phyloP scores from a whole-genome alignment of 768 basidiomycete species.

The Cyclocybe cylindracea region DNA sequence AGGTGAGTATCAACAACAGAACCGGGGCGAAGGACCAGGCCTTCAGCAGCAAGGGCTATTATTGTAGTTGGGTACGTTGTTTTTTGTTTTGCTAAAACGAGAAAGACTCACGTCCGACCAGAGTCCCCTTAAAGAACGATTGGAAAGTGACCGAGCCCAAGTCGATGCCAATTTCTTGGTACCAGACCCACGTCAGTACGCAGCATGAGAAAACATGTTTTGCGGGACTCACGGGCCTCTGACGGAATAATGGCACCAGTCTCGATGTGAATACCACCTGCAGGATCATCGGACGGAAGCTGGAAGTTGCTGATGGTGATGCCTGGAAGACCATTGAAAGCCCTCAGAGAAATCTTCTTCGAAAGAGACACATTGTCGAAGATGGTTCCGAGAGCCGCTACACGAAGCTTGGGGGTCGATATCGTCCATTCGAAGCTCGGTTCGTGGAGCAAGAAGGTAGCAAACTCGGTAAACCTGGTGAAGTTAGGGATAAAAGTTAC shows the following conservation, averaged over 20 bases:
- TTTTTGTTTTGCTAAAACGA: not conserved
- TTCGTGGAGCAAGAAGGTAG: conserved; percentile 65
- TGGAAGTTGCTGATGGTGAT: conserved; percentile 73
- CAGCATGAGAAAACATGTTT: not conserved
- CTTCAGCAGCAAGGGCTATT: conserved; percentile 51
- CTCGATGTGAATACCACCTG: conserved; percentile 70
- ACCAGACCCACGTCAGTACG: conserved; percentile 15
- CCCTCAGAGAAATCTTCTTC: conserved; percentile 64
- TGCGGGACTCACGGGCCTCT: conserved; percentile 53
- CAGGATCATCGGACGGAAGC: conserved; percentile 65
- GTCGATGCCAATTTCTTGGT: conserved; percentile 65
- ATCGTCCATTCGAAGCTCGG: conserved; percentile 70
- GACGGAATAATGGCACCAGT: conserved; percentile 70
- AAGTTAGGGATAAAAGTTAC: conserved; percentile 31
- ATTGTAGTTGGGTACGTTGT: conserved; percentile 1
- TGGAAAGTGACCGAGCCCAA: conserved; percentile 67
- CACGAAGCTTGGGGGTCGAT: conserved; percentile 60
- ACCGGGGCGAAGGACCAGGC: conserved; percentile 51
- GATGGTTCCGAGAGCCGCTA: conserved; percentile 67
- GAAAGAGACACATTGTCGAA: conserved; percentile 65
- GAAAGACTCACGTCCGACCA: conserved; percentile 58
- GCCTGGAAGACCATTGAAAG: conserved; percentile 71
- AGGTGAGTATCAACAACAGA: conserved; percentile 52
- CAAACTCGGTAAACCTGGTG: conserved; percentile 60
- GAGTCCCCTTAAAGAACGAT: conserved; percentile 54